Percentiles rank a stretch among this genome's conserved stretches.
Evolutionary conservation across 148 eudicot genomes (phyloP).

Genomic region (Gaultheria prostrata): DNA sequence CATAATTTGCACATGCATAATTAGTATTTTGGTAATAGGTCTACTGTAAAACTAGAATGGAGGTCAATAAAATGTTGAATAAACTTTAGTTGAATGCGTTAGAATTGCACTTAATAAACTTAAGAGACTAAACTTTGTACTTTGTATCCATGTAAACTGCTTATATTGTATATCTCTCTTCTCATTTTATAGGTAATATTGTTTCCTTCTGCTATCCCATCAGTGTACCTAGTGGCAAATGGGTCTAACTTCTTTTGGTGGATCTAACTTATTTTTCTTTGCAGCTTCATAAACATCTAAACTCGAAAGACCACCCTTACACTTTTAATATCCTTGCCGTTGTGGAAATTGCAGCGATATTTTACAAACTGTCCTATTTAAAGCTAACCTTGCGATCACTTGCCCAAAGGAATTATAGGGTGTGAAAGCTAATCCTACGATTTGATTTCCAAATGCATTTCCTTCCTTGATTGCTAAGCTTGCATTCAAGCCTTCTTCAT

Average conservation of each 20-base stretch:
- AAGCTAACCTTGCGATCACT: background rate
- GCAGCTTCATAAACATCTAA: slow-evolving; percentile 1
- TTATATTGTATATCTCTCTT: background rate
- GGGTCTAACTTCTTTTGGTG: background rate
- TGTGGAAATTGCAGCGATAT: background rate
- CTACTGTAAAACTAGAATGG: background rate
- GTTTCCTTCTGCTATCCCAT: background rate
- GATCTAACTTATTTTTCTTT: background rate
- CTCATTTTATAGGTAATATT: background rate
- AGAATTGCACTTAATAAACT: background rate
- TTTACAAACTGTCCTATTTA: background rate
- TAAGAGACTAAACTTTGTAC: too few relatives aligned
- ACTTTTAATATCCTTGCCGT: background rate
- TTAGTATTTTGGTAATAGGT: too few relatives aligned
- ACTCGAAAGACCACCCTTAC: background rate
- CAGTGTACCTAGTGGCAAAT: background rate
- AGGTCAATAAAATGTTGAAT: background rate
- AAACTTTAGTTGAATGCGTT: background rate
- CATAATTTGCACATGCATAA: background rate
- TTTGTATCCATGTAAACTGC: too few relatives aligned
- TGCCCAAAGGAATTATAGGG: background rate
- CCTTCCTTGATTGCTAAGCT: background rate
- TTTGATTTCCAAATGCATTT: background rate
- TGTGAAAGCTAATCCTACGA: background rate
- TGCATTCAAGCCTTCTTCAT: background rate